Evolutionary conservation across 176 grass and related monocot genomes (phyloP), one percentile per base, ranked within the genome.

Genomic region (Luzula sylvatica): DNA sequence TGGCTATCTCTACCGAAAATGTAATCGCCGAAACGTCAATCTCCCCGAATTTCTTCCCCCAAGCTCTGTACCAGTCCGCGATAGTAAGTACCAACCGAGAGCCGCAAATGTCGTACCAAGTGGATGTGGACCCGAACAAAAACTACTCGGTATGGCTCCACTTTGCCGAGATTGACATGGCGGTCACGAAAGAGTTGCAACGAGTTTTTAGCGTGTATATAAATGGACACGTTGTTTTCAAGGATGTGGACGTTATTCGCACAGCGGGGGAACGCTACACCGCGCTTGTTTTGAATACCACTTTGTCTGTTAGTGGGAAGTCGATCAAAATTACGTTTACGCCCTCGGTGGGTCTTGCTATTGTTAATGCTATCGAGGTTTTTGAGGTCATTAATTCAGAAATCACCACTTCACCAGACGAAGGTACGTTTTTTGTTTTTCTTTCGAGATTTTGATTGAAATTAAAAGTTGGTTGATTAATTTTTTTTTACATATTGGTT

Each of bases 141-240:
- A 98, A 98, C 58, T 98, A 98, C 65, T 98, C 85, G 29, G 67
- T 98, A 38, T 98, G 92, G 92, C 71, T 98, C 68, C 92, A 98
- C 43, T 90, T 98, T 78, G 81, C 86, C 11, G 92, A 98, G 65
- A 98, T 98, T 66, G 81, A 98, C 39, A 44, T 60, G 38, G 74
- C 60, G 29, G 65, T 98, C 73, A 87, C 68, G 63, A 69, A 58
- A 18, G 71, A 86, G 79, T 69, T 81, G 17, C 56, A 90, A 65
- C 82, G 92, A 71, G 68, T 90, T 38, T 98, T 98, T 69, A 75
- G 90, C 67, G 61, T 98, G 52, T 55, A 86, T 56, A 70, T 98
- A 67, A 86, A 98, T 55, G 92, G 92, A 56, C 71, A 86, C 69
- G 75, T 68, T 50, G 75, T 58, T 18, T 90, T 98, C 46, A 76